A percentile compares a stretch with the other conserved stretches of the same genome.
Evolutionary conservation across 1,284 basidiomycete genomes (phyloP).

Genomic region (Fomitopsis palustris): DNA sequence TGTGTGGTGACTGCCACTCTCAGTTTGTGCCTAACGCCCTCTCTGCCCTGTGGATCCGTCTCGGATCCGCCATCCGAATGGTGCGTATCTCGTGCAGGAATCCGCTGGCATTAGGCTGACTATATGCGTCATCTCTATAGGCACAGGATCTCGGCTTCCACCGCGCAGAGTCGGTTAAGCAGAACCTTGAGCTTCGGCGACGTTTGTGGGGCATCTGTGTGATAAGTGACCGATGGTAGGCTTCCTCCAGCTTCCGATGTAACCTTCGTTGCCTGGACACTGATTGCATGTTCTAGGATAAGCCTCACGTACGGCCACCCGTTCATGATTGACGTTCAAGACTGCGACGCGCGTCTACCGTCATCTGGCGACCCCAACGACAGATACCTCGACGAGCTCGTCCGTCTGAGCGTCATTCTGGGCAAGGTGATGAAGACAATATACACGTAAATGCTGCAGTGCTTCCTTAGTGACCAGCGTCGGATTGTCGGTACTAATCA

Average conservation of each 20-base stretch:
- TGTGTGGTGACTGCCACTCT: slow-evolving; percentile 79
- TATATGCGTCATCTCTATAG: slow-evolving; percentile 35
- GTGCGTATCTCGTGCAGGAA: slow-evolving; percentile 37
- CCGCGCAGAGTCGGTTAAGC: slow-evolving; percentile 77
- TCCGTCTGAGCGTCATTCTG: slow-evolving; percentile 83
- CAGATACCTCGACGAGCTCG: slow-evolving; percentile 81
- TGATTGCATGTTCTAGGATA: slow-evolving; percentile 42
- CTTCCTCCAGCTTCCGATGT: slow-evolving; percentile 6
- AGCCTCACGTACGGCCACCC: slow-evolving; percentile 83
- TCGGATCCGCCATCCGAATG: slow-evolving; percentile 84
- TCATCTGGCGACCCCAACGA: slow-evolving; percentile 71
- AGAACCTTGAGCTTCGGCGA: slow-evolving; percentile 77
- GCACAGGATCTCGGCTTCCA: slow-evolving; percentile 93
- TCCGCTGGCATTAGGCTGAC: not conserved
- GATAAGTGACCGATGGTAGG: slow-evolving; percentile 87
- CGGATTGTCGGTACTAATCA: slow-evolving; percentile 13
- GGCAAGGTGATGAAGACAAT: slow-evolving; percentile 90
- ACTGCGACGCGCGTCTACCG: slow-evolving; percentile 89
- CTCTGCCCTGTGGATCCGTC: slow-evolving; percentile 73
- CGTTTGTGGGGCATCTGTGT: slow-evolving; percentile 90
- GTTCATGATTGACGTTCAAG: slow-evolving; percentile 88
- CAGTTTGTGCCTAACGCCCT: slow-evolving; percentile 74
- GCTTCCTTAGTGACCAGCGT: slow-evolving; percentile 4
- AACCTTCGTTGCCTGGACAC: not conserved
- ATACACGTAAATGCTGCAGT: slow-evolving; percentile 57